Evolutionary conservation across 208 protist species (phyloP).

Genomic region (Novymonas esmeraldas): DNA sequence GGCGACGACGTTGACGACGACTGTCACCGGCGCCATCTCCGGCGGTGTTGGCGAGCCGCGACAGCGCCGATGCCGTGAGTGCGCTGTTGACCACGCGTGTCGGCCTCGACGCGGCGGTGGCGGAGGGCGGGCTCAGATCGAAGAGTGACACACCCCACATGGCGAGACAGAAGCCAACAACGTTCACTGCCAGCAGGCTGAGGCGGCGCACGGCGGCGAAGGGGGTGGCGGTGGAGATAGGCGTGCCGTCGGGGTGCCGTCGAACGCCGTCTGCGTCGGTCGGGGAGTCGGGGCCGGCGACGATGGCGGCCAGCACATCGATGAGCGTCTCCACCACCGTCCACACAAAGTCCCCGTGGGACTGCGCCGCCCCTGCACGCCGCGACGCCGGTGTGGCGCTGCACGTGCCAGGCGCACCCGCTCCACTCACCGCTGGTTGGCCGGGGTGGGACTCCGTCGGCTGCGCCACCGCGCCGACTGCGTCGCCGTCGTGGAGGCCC

Average conservation of each 20-base stretch:
- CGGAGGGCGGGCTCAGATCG: constrained; percentile 8
- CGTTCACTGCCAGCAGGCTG: constrained; percentile 24
- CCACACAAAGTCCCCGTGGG: constrained; percentile 24
- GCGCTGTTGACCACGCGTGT: background rate
- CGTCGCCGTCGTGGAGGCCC: background rate
- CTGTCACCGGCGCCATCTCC: background rate
- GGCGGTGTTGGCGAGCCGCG: background rate
- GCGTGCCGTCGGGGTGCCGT: constrained; percentile 17
- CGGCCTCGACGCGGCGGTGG: background rate
- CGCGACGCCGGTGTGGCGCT: background rate
- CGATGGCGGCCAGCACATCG: constrained; percentile 21
- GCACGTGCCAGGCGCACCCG: constrained; percentile 8
- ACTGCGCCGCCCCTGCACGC: background rate
- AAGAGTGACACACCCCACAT: constrained; percentile 28
- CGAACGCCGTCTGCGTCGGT: background rate
- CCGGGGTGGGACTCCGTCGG: constrained; percentile 7
- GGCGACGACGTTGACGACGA: constrained; percentile 2
- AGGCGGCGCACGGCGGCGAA: constrained; percentile 23
- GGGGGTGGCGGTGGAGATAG: background rate
- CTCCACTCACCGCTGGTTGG: too few species aligned
- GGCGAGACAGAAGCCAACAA: constrained; percentile 21
- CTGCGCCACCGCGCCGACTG: too few species aligned
- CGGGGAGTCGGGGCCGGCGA: constrained; percentile 6
- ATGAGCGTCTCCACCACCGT: constrained; percentile 29
- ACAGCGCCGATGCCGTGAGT: constrained; percentile 11